Evolutionary conservation across 2,329 filamentous ascomycete genomes (phyloP).

Genomic region (Hortaea sp.): DNA sequence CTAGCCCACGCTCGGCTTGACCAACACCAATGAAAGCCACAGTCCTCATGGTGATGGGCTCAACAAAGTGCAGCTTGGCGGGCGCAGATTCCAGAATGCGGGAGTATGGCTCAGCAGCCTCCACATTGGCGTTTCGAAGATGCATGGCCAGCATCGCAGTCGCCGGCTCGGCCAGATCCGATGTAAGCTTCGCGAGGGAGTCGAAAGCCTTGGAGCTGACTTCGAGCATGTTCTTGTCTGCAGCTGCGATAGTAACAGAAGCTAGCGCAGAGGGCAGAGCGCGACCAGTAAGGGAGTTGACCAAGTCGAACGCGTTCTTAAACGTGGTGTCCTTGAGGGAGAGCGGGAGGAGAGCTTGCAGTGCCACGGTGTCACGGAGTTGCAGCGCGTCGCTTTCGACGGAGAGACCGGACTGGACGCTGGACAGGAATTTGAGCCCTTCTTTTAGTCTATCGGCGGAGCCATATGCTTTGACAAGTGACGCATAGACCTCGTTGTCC

Average conservation of each 20-base stretch:
- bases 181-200: slow-evolving; percentile 39
- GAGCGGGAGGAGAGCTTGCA: slow-evolving; percentile 68
- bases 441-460: slow-evolving; percentile 69
- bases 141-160: slow-evolving; percentile 81
- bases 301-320: slow-evolving; percentile 63
- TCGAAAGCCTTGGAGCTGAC: slow-evolving; percentile 52
- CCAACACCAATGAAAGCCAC: slow-evolving; percentile 80
- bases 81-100: slow-evolving; percentile 55
- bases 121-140: slow-evolving; percentile 70
- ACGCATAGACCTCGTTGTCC: slow-evolving; percentile 78
- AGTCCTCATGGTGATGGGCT: slow-evolving; percentile 83
- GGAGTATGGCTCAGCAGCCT: slow-evolving; percentile 73
- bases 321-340: slow-evolving; percentile 62
- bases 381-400: slow-evolving; percentile 28
- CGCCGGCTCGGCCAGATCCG: slow-evolving; percentile 45
- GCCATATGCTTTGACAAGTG: slow-evolving; percentile 85
- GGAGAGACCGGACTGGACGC: slow-evolving; percentile 53
- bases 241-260: slow-evolving; percentile 64
- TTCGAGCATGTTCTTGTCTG: slow-evolving; percentile 63
- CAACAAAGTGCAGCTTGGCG: slow-evolving; percentile 60
- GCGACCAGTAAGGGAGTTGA: slow-evolving; percentile 49
- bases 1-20: slow-evolving; percentile 69
- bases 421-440: slow-evolving; percentile 75
- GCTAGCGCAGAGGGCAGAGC: slow-evolving; percentile 56
- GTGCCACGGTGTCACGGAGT: slow-evolving; percentile 62